These are phyloP conservation scores for Musa balbisiana DNA, from an alignment of 202 grass and related monocot genomes.

Conservation along the genomic window DNA sequence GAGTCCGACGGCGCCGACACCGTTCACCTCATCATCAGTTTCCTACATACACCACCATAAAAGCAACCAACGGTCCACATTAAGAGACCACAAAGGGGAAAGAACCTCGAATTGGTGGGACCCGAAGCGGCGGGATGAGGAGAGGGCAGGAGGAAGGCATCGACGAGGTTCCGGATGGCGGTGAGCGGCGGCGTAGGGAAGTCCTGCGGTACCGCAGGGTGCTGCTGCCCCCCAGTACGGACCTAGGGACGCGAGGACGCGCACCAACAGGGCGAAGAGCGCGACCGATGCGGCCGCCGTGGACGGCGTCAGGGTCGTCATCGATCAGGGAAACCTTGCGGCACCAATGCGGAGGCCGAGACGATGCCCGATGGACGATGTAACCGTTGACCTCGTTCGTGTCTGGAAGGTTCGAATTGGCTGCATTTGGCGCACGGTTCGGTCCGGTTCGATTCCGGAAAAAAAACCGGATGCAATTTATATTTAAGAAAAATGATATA, in stretches of 20 bases:
- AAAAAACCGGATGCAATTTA: too few species aligned
- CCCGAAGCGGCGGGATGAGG: slow-evolving; percentile 65
- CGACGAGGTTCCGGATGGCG: slow-evolving; percentile 64
- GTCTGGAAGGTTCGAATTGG: too few species aligned
- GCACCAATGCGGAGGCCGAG: too few species aligned
- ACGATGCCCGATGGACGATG: too few species aligned
- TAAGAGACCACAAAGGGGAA: not conserved
- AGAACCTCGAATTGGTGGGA: slow-evolving; percentile 28
- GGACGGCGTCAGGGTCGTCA: not conserved
- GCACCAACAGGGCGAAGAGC: slow-evolving; percentile 60
- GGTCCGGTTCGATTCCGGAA: too few species aligned
- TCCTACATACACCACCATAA: slow-evolving; percentile 33
- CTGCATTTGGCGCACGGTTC: too few species aligned
- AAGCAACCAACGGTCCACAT: not conserved
- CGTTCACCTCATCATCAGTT: slow-evolving; percentile 76
- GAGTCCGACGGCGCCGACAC: slow-evolving; percentile 55
- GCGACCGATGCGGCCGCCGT: slow-evolving; percentile 35
- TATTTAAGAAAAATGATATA: too few species aligned
- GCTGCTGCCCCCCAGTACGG: slow-evolving; percentile 53
- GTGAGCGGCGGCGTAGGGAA: slow-evolving; percentile 39
- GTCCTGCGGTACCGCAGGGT: slow-evolving; percentile 68
- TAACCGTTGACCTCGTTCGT: too few species aligned
- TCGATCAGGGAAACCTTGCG: not conserved
- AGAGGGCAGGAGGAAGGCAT: slow-evolving; percentile 47
- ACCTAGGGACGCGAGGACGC: slow-evolving; percentile 57